Conservation (phyloP, 495 filamentous ascomycete species). For the Penicillium arizonense region DNA sequence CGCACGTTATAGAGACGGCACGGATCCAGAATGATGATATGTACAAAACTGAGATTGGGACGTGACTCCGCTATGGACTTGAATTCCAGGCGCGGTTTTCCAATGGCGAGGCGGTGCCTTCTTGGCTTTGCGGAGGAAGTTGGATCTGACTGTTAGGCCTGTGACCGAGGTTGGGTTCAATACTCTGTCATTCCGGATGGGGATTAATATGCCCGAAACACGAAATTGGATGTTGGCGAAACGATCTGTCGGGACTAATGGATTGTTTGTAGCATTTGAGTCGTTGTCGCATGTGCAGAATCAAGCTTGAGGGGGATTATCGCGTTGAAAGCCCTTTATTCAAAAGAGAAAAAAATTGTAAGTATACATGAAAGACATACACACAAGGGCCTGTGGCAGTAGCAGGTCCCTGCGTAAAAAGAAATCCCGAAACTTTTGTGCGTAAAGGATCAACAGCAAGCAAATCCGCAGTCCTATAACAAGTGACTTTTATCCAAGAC, state of each 20-base stretch:
- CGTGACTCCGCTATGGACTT: constrained; percentile 16
- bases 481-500: not conserved
- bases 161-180: constrained; percentile 29
- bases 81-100: constrained; percentile 22
- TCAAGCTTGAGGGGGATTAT: not conserved
- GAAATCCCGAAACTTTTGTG: constrained; percentile 2
- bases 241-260: constrained; percentile 17
- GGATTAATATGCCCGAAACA: constrained; percentile 22
- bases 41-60: constrained; percentile 17
- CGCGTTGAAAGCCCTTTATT: too few species aligned
- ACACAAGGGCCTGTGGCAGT: constrained; percentile 4
- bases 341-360: not conserved
- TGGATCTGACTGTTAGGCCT: constrained; percentile 1
- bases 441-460: not conserved
- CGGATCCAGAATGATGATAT: constrained; percentile 28
- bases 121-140: constrained; percentile 18
- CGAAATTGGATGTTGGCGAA: constrained; percentile 7
- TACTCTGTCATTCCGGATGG: constrained; percentile 15
- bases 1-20: constrained; percentile 24
- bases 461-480: not conserved
- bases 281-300: constrained; percentile 26
- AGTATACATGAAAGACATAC: not conserved
- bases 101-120: constrained; percentile 9
- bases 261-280: constrained; percentile 26
- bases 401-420: not conserved